phyloP scores from a whole-genome alignment of 2,329 filamentous ascomycete genomes.

The Fusarium pseudoanthophilum region DNA sequence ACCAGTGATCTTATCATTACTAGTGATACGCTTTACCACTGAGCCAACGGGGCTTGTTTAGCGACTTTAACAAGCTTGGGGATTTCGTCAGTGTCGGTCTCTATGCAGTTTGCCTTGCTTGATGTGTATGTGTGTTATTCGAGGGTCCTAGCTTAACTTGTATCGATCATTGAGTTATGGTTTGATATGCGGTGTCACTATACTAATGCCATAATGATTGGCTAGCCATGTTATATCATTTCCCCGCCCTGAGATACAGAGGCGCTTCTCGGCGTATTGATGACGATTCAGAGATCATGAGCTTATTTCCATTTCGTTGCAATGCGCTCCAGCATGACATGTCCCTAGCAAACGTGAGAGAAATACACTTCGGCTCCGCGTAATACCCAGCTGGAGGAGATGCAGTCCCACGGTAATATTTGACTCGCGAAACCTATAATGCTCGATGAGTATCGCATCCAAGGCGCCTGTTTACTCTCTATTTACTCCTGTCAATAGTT shows the following conservation, averaged over 20 bases:
- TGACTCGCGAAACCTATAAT: rapidly evolving
- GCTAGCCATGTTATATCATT: no score
- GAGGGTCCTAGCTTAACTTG: no score
- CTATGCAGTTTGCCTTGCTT: rapidly evolving
- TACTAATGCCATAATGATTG: no score
- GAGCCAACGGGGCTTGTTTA: background rate
- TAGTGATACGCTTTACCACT: conserved; percentile 2
- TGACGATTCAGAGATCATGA: background rate
- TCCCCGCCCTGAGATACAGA: no score
- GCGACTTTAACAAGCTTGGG: rapidly evolving
- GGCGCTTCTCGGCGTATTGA: background rate
- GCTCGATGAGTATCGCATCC: background rate
- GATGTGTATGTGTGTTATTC: background rate
- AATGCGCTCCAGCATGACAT: background rate
- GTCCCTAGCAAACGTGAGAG: no score
- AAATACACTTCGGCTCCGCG: background rate
- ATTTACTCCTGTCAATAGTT: background rate
- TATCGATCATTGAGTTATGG: no score
- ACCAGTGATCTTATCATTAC: conserved; percentile 2
- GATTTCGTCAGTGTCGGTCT: rapidly evolving
- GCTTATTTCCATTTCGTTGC: background rate
- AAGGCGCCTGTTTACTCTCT: background rate
- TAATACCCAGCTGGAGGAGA: background rate
- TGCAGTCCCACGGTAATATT: background rate
- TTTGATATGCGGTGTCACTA: no score